Percentiles rank a stretch among this genome's conserved stretches.
Evolutionary conservation across 768 basidiomycete species (phyloP).

Genomic region (Boletus insuetus): DNA sequence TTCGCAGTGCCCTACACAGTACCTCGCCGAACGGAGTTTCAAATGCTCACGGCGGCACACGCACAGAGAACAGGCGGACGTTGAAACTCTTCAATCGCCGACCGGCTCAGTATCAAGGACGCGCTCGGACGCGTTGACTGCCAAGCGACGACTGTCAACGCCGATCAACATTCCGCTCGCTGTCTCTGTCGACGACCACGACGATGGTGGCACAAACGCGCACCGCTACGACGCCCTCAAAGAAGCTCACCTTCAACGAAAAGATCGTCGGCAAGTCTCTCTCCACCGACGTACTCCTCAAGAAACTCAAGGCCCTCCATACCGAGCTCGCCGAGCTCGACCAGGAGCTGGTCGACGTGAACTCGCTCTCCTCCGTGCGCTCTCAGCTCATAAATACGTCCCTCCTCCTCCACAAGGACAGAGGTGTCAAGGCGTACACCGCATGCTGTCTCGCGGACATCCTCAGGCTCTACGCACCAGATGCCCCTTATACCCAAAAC

Average conservation of each 20-base stretch:
- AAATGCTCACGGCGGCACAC: background rate
- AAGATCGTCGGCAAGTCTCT: constrained; percentile 76
- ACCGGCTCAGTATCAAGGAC: background rate
- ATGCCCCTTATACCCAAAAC: constrained; percentile 88
- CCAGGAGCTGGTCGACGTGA: constrained; percentile 79
- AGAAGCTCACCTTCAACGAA: constrained; percentile 75
- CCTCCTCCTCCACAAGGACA: constrained; percentile 91
- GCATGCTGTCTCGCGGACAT: constrained; percentile 95
- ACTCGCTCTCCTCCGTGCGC: constrained; percentile 64
- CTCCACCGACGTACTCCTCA: constrained; percentile 78
- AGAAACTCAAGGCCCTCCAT: constrained; percentile 81
- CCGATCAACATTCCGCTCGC: constrained; percentile 3
- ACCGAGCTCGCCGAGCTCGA: constrained; percentile 77
- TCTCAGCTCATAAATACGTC: constrained; percentile 78
- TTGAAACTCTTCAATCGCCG: constrained; percentile 6
- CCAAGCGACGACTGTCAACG: background rate
- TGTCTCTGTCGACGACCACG: constrained; percentile 7
- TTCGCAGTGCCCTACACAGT: too few species aligned
- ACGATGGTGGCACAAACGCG: constrained; percentile 77
- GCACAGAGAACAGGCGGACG: background rate
- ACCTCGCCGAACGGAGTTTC: background rate
- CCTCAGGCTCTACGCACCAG: constrained; percentile 90
- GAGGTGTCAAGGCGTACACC: constrained; percentile 91
- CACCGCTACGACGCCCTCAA: constrained; percentile 48
- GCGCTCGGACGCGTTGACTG: constrained; percentile 16